A percentile compares a stretch with the other conserved stretches of the same genome.
phyloP scores from a whole-genome alignment of 352 stramenopile genomes.

The Pythium brachiatum region DNA sequence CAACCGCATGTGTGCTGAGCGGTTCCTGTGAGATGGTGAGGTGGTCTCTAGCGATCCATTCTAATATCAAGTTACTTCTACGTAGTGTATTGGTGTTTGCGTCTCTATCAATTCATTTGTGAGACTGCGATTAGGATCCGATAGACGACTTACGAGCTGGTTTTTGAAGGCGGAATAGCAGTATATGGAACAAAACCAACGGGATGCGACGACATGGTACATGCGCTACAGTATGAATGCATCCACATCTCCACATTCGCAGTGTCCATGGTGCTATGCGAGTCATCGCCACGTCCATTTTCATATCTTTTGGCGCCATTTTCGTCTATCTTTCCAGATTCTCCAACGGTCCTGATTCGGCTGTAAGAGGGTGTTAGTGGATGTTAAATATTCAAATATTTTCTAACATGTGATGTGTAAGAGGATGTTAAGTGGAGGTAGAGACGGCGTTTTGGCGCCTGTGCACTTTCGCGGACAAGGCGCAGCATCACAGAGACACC shows the following conservation, averaged over 20 bases:
- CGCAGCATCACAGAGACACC: no score
- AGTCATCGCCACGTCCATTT: background rate
- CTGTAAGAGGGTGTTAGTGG: conserved; percentile 14
- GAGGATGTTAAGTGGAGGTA: conserved; percentile 24
- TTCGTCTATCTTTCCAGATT: background rate
- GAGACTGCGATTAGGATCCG: no score
- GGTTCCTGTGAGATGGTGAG: conserved; percentile 41
- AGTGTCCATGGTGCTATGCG: background rate
- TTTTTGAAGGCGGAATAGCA: no score
- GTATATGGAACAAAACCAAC: no score
- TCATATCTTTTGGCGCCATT: conserved; percentile 14
- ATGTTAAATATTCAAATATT: conserved; percentile 6
- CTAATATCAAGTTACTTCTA: no score
- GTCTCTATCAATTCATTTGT: no score
- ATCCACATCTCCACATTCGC: background rate
- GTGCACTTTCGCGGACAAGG: conserved; percentile 11
- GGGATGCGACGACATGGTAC: no score
- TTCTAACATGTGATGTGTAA: conserved; percentile 8
- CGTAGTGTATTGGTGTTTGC: no score
- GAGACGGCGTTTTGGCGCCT: conserved; percentile 24
- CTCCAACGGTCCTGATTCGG: background rate
- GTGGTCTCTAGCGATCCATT: no score
- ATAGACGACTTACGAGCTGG: no score
- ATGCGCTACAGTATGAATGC: background rate
- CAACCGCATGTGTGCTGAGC: conserved; percentile 58